phyloP scores from a whole-genome alignment of 2,329 filamentous ascomycete genomes.

The Alternaria consortialis region DNA sequence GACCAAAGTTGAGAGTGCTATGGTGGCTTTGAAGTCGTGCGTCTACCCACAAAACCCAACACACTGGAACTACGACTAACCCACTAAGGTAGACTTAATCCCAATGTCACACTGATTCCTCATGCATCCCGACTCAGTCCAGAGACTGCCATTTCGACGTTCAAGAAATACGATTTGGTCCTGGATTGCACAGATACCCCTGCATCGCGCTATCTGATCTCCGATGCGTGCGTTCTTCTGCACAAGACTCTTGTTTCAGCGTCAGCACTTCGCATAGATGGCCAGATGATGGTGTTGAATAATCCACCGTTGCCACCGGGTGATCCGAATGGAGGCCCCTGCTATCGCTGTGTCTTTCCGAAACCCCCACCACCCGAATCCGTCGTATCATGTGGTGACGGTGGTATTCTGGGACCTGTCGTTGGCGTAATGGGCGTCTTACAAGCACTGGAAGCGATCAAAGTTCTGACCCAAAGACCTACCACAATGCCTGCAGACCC shows the following conservation, averaged over 20 bases:
- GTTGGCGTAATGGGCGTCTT: slow-evolving; percentile 93
- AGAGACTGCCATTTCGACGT: slow-evolving; percentile 71
- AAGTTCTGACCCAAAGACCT: slow-evolving; percentile 68
- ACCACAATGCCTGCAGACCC: slow-evolving; percentile 33
- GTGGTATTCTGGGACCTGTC: slow-evolving; percentile 89
- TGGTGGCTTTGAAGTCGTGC: slow-evolving; percentile 55
- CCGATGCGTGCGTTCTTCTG: slow-evolving; percentile 84
- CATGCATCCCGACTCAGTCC: slow-evolving; percentile 73
- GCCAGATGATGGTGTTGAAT: slow-evolving; percentile 89
- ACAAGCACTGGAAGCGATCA: slow-evolving; percentile 89
- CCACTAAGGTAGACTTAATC: slow-evolving; percentile 69
- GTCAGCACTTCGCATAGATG: slow-evolving; percentile 86
- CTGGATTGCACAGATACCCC: slow-evolving; percentile 97
- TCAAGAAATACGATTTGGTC: slow-evolving; percentile 79
- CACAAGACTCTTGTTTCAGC: slow-evolving; percentile 85
- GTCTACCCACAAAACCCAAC: slow-evolving; percentile 26
- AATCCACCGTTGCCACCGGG: slow-evolving; percentile 73
- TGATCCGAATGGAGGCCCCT: slow-evolving; percentile 73
- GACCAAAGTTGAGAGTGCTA: slow-evolving; percentile 80
- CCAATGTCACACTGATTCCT: slow-evolving; percentile 69
- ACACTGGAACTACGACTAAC: slow-evolving; percentile 17
- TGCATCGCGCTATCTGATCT: slow-evolving; percentile 89
- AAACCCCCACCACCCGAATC: slow-evolving; percentile 83
- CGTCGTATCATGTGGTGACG: slow-evolving; percentile 88
- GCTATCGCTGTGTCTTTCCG: slow-evolving; percentile 93